A percentile compares a stretch with the other conserved stretches of the same genome.
These are phyloP conservation scores for Pholiota microspora DNA, from an alignment of 768 basidiomycete species.

Conservation along the genomic window DNA sequence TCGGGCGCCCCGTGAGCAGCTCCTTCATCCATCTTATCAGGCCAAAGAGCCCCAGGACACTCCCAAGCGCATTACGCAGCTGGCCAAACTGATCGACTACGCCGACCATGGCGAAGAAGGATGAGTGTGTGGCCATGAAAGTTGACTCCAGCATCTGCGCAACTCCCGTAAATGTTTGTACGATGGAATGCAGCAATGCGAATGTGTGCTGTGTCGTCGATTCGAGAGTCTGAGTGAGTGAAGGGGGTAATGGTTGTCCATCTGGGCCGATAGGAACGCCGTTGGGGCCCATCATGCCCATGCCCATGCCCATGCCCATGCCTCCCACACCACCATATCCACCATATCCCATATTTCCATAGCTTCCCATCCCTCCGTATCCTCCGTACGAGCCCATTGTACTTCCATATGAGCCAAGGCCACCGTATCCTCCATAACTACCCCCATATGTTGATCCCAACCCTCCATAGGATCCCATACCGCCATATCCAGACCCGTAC, in stretches of 20 bases:
- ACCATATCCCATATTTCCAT: conserved; percentile 32
- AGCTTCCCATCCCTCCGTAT: conserved; percentile 37
- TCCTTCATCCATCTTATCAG: conserved; percentile 84
- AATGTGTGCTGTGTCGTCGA: conserved; percentile 91
- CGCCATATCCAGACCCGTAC: conserved; percentile 24
- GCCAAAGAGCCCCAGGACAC: conserved; percentile 90
- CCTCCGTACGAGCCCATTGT: conserved; percentile 26
- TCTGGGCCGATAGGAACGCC: conserved; percentile 52
- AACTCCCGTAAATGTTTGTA: conserved; percentile 92
- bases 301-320: conserved; percentile 32
- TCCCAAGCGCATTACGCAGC: conserved; percentile 88
- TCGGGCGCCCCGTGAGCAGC: conserved; percentile 43
- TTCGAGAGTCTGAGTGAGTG: conserved; percentile 87
- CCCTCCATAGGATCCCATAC: conserved; percentile 20
- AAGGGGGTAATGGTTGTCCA: conserved; percentile 50
- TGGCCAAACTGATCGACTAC: conserved; percentile 95
- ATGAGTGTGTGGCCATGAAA: conserved; percentile 95
- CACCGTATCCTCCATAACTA: conserved; percentile 17
- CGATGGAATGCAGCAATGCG: conserved; percentile 88
- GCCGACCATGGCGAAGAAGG: conserved; percentile 94
- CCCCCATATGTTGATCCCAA: conserved; percentile 13
- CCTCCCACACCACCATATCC: conserved; percentile 29
- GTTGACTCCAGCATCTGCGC: conserved; percentile 98
- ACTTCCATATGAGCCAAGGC: conserved; percentile 26
- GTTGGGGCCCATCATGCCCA: conserved; percentile 27